Evolutionary conservation across 441 rosid genomes (phyloP).

Genomic region (Brassica hybrid): DNA sequence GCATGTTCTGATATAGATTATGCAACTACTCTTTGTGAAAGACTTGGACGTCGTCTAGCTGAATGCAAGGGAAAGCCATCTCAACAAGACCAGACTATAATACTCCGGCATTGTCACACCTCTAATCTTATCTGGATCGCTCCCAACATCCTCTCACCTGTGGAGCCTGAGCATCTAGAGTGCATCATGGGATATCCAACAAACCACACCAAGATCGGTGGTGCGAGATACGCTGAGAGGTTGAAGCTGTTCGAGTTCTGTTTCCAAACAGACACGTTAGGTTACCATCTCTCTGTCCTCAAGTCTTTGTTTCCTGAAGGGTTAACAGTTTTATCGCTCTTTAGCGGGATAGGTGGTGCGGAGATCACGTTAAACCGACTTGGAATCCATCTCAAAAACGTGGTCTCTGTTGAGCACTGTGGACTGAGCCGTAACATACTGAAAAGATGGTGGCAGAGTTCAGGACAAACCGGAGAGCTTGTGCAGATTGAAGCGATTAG

Average conservation of each 20-base stretch:
- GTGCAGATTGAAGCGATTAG: constrained; percentile 69
- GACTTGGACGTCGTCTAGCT: constrained; percentile 53
- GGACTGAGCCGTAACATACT: constrained; percentile 63
- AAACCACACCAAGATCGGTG: constrained; percentile 63
- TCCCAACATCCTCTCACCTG: constrained; percentile 53
- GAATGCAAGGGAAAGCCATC: constrained; percentile 63
- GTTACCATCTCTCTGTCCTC: constrained; percentile 81
- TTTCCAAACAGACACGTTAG: constrained; percentile 87
- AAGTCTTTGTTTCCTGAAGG: constrained; percentile 74
- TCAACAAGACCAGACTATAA: constrained; percentile 59
- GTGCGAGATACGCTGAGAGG: constrained; percentile 53
- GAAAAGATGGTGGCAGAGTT: constrained; percentile 75
- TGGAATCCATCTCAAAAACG: constrained; percentile 76
- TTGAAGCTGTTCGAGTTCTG: constrained; percentile 60
- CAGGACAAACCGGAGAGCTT: constrained; percentile 78
- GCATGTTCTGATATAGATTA: constrained; percentile 47
- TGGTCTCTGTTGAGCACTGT: constrained; percentile 69
- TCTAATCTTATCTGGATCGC: constrained; percentile 86
- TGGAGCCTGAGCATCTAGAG: constrained; percentile 74
- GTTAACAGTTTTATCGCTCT: constrained; percentile 72
- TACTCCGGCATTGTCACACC: constrained; percentile 61
- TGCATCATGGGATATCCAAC: constrained; percentile 79
- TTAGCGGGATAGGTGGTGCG: constrained; percentile 83
- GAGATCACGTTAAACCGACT: constrained; percentile 72
- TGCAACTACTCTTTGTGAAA: constrained; percentile 60